phyloP scores from a whole-genome alignment of 2,329 filamentous ascomycete genomes.

The Didymella segeticola region DNA sequence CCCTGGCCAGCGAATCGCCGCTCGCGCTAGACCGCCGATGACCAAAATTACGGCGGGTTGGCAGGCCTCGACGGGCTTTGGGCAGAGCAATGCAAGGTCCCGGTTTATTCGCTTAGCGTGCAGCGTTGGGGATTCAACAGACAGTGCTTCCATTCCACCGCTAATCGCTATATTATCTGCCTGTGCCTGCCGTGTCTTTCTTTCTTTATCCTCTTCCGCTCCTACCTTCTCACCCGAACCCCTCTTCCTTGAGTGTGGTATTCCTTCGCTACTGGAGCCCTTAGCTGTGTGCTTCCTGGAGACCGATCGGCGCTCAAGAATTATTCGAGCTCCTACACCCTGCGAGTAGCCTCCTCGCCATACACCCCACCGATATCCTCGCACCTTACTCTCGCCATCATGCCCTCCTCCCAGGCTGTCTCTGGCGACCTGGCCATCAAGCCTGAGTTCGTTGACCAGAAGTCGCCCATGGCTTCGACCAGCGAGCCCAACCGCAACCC shows the following conservation, averaged over 20 bases:
- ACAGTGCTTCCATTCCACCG: slow-evolving; percentile 34
- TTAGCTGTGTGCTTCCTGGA: slow-evolving; percentile 21
- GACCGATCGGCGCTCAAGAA: slow-evolving; percentile 15
- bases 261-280: slow-evolving; percentile 27
- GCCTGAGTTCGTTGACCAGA: slow-evolving; percentile 56
- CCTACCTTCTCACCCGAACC: slow-evolving; percentile 18
- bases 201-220: slow-evolving; percentile 22
- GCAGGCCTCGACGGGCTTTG: slow-evolving; percentile 28
- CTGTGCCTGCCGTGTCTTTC: slow-evolving; percentile 15
- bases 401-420: slow-evolving; percentile 61
- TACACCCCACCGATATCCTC: slow-evolving; percentile 22
- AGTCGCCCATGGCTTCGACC: slow-evolving; percentile 56
- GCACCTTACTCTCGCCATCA: slow-evolving; percentile 33
- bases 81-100: slow-evolving; percentile 41
- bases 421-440: slow-evolving; percentile 57
- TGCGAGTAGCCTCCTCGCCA: slow-evolving; percentile 27
- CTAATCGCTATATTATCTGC: slow-evolving; percentile 36
- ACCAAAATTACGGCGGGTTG: slow-evolving; percentile 30
- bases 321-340: slow-evolving; percentile 9
- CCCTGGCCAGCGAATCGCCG: slow-evolving; percentile 28
- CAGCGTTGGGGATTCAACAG: slow-evolving; percentile 37
- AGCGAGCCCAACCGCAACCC: slow-evolving; percentile 60
- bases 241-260: slow-evolving; percentile 28
- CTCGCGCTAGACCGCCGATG: slow-evolving; percentile 28
- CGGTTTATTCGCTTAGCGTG: slow-evolving; percentile 39